These are phyloP conservation scores for Exobasidium cylindrosporum DNA, from an alignment of 1,284 basidiomycete genomes.

Conservation along the genomic window DNA sequence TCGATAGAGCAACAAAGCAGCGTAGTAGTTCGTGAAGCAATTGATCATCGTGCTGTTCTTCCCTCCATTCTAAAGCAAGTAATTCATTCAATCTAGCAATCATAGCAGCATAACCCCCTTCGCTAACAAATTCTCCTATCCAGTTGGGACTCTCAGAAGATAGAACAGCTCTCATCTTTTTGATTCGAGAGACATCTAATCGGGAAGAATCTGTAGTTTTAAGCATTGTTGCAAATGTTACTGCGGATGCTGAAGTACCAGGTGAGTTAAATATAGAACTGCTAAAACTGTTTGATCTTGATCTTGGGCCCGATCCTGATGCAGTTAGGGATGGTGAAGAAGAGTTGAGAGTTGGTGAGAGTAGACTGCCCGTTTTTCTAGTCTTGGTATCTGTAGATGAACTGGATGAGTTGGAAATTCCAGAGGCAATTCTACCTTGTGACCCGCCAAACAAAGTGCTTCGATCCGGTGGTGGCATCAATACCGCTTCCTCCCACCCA, in stretches of 20 bases:
- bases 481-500: neutral
- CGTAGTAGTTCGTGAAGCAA: conserved; percentile 85
- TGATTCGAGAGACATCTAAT: conserved; percentile 20
- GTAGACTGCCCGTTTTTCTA: neutral
- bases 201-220: conserved; percentile 30
- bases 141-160: conserved; percentile 62
- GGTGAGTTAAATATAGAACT: conserved; percentile 10
- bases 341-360: neutral
- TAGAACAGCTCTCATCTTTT: conserved; percentile 45
- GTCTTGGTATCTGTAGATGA: neutral
- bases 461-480: conserved; percentile 30
- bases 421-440: neutral
- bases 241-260: conserved; percentile 28
- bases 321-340: neutral
- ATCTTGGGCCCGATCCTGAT: neutral
- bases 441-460: neutral
- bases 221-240: conserved; percentile 37
- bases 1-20: conserved; percentile 87
- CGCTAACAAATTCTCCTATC: conserved; percentile 78
- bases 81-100: conserved; percentile 85
- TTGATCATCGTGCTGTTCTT: conserved; percentile 96
- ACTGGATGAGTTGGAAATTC: neutral
- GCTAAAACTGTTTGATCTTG: conserved; percentile 17
- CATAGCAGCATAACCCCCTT: conserved; percentile 79
- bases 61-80: conserved; percentile 92